These are phyloP conservation scores for Creolimax fragrantissima DNA, from an alignment of 78 protist genomes.

Conservation along the genomic window DNA sequence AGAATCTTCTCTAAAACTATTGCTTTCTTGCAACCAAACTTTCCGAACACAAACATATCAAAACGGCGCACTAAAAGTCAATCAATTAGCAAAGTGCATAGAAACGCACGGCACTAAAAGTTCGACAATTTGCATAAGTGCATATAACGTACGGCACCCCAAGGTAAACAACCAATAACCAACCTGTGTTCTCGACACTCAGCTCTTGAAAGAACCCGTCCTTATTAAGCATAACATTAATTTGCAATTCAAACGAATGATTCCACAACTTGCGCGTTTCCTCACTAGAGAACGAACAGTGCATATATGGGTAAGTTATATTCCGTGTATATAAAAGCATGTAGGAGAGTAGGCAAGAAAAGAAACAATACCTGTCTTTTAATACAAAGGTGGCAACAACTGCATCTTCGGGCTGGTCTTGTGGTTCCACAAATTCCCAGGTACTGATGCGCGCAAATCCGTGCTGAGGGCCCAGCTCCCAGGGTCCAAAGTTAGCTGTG, in stretches of 20 bases:
- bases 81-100: no score
- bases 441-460: constrained; percentile 39
- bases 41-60: no score
- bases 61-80: no score
- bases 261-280: constrained; percentile 23
- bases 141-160: no score
- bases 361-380: neutral
- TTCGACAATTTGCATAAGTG: no score
- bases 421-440: neutral
- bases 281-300: neutral
- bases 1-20: no score
- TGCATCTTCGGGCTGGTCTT: neutral
- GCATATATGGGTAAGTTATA: neutral
- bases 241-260: neutral
- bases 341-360: neutral
- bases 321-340: neutral
- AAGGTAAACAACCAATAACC: no score
- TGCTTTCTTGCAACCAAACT: no score
- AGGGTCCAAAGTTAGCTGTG: constrained; percentile 38
- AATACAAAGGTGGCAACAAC: neutral
- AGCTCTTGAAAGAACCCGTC: neutral
- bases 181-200: neutral
- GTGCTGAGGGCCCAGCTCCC: constrained; percentile 33
- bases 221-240: neutral
- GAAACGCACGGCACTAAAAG: no score